Percentiles rank a stretch among this genome's conserved stretches.
phyloP scores from a whole-genome alignment of 768 basidiomycete genomes.

The Dacryopinax primogenitus region DNA sequence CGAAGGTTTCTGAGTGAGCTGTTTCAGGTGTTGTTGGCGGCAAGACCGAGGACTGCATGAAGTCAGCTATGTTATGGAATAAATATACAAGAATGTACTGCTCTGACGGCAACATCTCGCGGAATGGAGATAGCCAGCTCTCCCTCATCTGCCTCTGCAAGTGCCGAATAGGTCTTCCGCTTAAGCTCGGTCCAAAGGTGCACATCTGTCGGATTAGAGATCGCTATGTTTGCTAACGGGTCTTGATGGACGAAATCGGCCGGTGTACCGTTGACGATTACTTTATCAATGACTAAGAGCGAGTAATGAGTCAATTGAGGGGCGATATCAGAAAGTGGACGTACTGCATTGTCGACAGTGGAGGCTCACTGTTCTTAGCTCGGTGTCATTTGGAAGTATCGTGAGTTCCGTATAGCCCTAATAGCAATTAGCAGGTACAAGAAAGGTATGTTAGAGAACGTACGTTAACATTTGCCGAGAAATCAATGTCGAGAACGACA shows the following conservation, averaged over 20 bases:
- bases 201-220: slow-evolving; percentile 59
- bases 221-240: slow-evolving; percentile 50
- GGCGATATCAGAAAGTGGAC: slow-evolving; percentile 26
- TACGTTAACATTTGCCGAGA: slow-evolving; percentile 69
- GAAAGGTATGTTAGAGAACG: neutral
- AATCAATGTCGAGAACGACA: slow-evolving; percentile 87
- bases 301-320: slow-evolving; percentile 22
- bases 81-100: slow-evolving; percentile 36
- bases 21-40: slow-evolving; percentile 10
- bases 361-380: slow-evolving; percentile 71
- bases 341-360: slow-evolving; percentile 79
- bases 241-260: slow-evolving; percentile 73
- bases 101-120: slow-evolving; percentile 51
- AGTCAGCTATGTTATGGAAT: slow-evolving; percentile 19
- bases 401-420: slow-evolving; percentile 93
- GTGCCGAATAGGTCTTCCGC: slow-evolving; percentile 77
- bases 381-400: slow-evolving; percentile 63
- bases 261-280: slow-evolving; percentile 55
- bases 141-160: slow-evolving; percentile 86
- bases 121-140: slow-evolving; percentile 86
- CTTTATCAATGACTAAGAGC: slow-evolving; percentile 49
- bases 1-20: neutral
- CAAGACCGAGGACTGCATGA: neutral
- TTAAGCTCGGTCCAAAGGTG: slow-evolving; percentile 88
- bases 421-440: neutral